Base-by-base conservation (phyloP, 2,329 filamentous ascomycete genomes). In the Scedosporium apiospermum region DNA sequence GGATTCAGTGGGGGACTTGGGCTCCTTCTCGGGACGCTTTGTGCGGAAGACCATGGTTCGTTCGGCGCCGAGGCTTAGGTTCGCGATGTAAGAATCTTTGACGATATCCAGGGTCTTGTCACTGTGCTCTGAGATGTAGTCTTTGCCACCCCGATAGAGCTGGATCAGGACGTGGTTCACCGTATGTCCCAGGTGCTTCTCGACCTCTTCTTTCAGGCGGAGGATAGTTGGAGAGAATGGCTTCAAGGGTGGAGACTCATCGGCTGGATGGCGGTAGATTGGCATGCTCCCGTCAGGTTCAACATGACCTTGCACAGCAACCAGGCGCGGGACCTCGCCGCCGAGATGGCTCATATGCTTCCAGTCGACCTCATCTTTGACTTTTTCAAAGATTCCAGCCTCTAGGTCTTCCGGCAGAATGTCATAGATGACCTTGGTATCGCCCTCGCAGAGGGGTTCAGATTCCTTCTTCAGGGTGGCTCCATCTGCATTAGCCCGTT, bases 51-150 rank as follows among this genome's bases (percentile, higher is more conserved):
- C 82, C 93, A 98, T 97, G 2, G 87, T 93, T 61, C 95, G 82
- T 75, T 96, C 88, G 0, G 93, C 93, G 1, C 95, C 95, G n/a
- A 98, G 82, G 67, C 91, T 96, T 59, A 96, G 86, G 70, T 98
- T 99, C 66, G 93, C 91, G 67, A 99, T 96, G 64, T 82, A 93
- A 26, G 90, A 95, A 4, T 82, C 86, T 27, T 83, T 85, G 12
- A 86, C 87, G 63, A 99, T 95, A 72, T 99, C 95, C 26, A 99
- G 79, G 0, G 93, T 96, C 76, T 99, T 99, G 73, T 99, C 95
- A 46, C 91, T 96, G 71, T 99, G 95, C 71, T 99, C 95, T 0
- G 91, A 95, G 65, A 99, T 99, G 71, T 91, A 91, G 74, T 99
- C 95, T 58, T 85, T 86, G 2, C 93, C 91, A 67, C 83, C 82